Evolutionary conservation across 306 rosid genomes (phyloP).

Genomic region (Dryas alaskensis): DNA sequence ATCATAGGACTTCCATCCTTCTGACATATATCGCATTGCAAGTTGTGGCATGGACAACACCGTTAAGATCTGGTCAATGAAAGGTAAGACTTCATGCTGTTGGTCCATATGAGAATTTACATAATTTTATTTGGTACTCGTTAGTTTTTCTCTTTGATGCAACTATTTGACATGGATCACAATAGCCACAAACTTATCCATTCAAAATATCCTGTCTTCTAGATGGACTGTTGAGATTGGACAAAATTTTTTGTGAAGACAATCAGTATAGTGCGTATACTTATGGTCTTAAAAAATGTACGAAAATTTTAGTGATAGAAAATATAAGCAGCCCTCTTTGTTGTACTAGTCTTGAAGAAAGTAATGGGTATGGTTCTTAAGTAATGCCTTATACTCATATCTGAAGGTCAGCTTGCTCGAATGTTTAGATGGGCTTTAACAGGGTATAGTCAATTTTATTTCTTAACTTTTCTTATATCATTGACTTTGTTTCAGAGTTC

Average conservation of each 20-base stretch:
- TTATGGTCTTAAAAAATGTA: not conserved
- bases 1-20: conserved; percentile 84
- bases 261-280: too few relatives aligned
- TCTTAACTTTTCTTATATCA: not conserved
- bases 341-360: not conserved
- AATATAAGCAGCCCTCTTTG: not conserved
- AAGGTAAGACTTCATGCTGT: conserved; percentile 45
- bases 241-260: not conserved
- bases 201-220: not conserved
- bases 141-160: not conserved
- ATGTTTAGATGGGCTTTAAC: not conserved
- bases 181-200: not conserved
- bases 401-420: not conserved
- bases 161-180: not conserved
- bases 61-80: conserved; percentile 96
- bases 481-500: conserved; percentile 64
- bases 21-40: conserved; percentile 74
- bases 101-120: not conserved
- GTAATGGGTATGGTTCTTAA: not conserved
- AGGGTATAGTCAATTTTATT: not conserved
- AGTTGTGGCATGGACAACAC: conserved; percentile 99
- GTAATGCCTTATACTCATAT: not conserved
- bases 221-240: not conserved
- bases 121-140: not conserved
- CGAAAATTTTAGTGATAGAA: not conserved